phyloP scores from a whole-genome alignment of 108 stramenopile species.

The Skeletonema tropicum region DNA sequence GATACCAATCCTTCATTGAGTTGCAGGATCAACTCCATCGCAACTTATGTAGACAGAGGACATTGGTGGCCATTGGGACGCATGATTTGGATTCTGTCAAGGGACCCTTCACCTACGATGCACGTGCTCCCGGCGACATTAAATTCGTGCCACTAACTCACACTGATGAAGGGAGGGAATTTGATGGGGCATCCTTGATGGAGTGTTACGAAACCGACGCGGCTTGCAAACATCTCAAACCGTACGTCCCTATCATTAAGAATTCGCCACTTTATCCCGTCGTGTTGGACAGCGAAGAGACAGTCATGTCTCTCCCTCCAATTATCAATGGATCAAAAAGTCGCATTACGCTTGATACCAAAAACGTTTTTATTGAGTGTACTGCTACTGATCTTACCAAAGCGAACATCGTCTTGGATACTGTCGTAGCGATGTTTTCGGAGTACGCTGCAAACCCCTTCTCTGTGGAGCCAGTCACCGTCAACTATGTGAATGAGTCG shows the following conservation, averaged over 20 bases:
- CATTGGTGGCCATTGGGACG: conserved; percentile 98
- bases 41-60: conserved; percentile 97
- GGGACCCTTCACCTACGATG: conserved; percentile 95
- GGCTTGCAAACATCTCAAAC: conserved; percentile 95
- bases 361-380: conserved; percentile 98
- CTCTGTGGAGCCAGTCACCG: conserved; percentile 91
- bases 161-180: conserved; percentile 64
- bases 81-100: conserved; percentile 95
- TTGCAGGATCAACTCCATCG: conserved; percentile 99
- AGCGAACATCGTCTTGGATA: conserved; percentile 99
- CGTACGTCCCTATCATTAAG: conserved; percentile 95
- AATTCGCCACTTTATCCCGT: conserved; percentile 94
- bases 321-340: conserved; percentile 96
- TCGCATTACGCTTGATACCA: conserved; percentile 92
- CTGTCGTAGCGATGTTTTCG: conserved; percentile 97
- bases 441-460: conserved; percentile 94
- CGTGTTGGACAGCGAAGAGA: conserved; percentile 82
- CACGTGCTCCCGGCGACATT: conserved; percentile 83
- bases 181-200: conserved; percentile 69
- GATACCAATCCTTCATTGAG: conserved; percentile 98
- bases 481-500: conserved; percentile 84
- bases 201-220: conserved; percentile 91
- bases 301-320: conserved; percentile 95
- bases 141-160: conserved; percentile 95
- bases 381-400: conserved; percentile 99